Base-by-base conservation (phyloP, 2,329 filamentous ascomycete genomes). In the Fusarium mexicanum region DNA sequence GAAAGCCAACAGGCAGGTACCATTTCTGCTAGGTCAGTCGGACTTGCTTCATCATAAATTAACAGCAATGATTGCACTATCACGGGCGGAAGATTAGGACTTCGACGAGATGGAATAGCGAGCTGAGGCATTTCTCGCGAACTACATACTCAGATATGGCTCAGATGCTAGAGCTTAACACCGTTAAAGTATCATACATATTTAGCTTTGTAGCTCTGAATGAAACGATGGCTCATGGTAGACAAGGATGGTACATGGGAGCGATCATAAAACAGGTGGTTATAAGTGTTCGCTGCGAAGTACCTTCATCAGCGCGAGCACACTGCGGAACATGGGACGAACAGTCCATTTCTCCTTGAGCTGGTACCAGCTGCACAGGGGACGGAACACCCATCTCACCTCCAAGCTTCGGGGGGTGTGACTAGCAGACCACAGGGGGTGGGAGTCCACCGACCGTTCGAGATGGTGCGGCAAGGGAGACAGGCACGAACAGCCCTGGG, bases 401-500 rank as follows among this genome's bases (percentile, higher is more conserved):
- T 47, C 46, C 64, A 60, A 22, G 26, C 29, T 33, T 33, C 24
- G 61, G 59, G 76, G 74, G 43, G 73, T 75, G 68, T 18, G n/a
- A 14, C 38, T 77, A 77, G 35, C 26, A 57, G 26, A 13, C n/a
- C 29, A 33, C 37, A 71, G 69, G 74, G 74, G 63, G 64, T 67
- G 47, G 33, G 11, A 64, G 48, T 43, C 59, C 64, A 73, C 72
- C 48, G 38, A 46, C 51, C 50, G 70, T 64, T 71, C 54, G 54
- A 73, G 64, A 76, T 76, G 73, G 75, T 75, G 74, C 74, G 70
- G 70, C 71, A 75, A 77, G 67, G 72, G 63, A 74, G 72, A 62
- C 68, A 72, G 61, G 62, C 59, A 64, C 43, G n/a, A 54, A 44
- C 54, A 61, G 37, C 50, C 26, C 18, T 51, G 48, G 29, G 17